Base-by-base conservation (phyloP, 139 green algal species). In the Gonium pectorale region DNA sequence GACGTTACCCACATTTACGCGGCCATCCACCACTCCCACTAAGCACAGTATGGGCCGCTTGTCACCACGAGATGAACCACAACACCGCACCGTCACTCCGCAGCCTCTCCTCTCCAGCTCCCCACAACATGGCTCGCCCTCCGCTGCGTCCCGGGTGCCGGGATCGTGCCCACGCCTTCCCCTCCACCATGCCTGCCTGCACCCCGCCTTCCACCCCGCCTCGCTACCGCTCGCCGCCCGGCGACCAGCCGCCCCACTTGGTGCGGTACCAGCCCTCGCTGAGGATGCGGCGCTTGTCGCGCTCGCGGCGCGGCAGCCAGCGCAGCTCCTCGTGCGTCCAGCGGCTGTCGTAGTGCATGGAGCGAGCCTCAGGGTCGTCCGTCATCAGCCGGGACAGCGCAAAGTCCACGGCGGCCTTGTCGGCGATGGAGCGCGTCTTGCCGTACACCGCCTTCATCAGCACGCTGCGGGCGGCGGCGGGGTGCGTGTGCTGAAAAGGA, bases 251-350 rank as follows among this genome's bases (percentile, higher is more conserved):
- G 29, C 87, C 81, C 90, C 90, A 94, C 79, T 92, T 84, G 1
- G 81, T 90, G 19, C 88, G 80, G 43, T 86, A 85, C 73, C 75
- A 94, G 40, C 67, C 77, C 79, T 92, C 90, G 37, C 87, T 89
- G 19, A 92, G 59, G 63, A 94, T 90, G 38, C 90, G 87, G 26
- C 88, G 73, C 88, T 94, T 94, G 85, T 94, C 90, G n/a, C 88
- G 77, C 81, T 94, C 90, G 37, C 81, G 67, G n/a, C 88, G 56
- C 87, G 88, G 88, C 67, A 92, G 80, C 88, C 85, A 90, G 7
- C 56, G 56, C 67, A 92, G 62, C 85, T 92, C 88, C 80, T 87
- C 86, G 33, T 90, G 86, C 29, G 80, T 90, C 86, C 86, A 90
- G 51, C 80, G 81, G 29, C 87, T 75, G 80, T 94, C 91, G 59